Evolutionary conservation across 2,329 filamentous ascomycete genomes (phyloP), one percentile per base, ranked within the genome.

Genomic region (Aspergillus pseudoglaucus): DNA sequence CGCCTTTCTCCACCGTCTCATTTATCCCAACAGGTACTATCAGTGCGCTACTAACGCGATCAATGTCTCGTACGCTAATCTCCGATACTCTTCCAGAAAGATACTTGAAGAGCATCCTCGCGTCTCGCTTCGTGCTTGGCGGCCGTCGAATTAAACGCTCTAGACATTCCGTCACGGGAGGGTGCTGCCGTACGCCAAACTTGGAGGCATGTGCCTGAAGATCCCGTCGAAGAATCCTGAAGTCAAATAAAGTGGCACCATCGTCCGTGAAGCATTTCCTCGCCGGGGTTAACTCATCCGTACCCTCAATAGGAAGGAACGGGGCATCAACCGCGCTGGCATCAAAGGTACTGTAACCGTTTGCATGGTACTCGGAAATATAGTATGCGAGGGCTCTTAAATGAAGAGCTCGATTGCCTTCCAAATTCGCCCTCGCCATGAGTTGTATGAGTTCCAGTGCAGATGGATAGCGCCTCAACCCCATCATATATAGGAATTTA

Each of bases 161-260:
- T 10, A 94, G 80, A 61, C 90, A 95, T 22, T 85, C 81, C 1
- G 76, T 75, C 52, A 97, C 86, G 0, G 84, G 81, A 0, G 94
- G 93, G 64, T 98, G 84, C 46, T 79, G 71, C n/a, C 80, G 79
- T 4, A 98, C 90, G 1, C 90, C 90, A 59, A 98, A 90, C 70
- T 93, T 91, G 47, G 78, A 75, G 14, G 90, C 88, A 72, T 97
- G 88, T 9, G 79, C 71, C 51, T 87, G 84, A n/a, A 97, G 76
- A 53, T 93, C 87, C 42, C 73, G 78, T 51, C 81, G 79, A 30
- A 98, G 71, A 15, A 95, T 85, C 22, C 83, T 76, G 60, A 95
- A 97, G 0, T 88, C 88, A 45, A 98, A 76, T 4, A 94, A 75
- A 1, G 84, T 77, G 18, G 88, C 87, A 38, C 79, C 79, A 35